Conservation (phyloP, 2,329 filamentous ascomycete genomes). For the Tolypocladium endophyticum region DNA sequence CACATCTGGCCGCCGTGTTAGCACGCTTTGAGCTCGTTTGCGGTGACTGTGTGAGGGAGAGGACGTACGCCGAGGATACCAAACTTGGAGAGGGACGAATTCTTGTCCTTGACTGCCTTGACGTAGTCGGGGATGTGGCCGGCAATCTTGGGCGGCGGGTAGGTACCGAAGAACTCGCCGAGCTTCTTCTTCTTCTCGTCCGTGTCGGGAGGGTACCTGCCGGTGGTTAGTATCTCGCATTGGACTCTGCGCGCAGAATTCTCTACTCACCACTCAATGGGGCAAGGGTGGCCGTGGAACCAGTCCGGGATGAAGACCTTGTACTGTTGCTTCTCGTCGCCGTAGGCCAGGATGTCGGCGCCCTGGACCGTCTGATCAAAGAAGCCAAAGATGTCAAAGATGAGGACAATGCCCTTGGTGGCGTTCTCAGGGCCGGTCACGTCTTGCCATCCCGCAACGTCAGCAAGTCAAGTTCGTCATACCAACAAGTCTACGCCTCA, state of each 20-base stretch:
- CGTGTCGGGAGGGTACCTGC: slow-evolving; percentile 51
- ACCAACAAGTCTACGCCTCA: neutral
- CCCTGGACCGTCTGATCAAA: slow-evolving; percentile 61
- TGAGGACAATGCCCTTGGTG: slow-evolving; percentile 48
- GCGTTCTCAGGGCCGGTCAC: slow-evolving; percentile 36
- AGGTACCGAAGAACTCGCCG: slow-evolving; percentile 44
- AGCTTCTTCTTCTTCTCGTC: slow-evolving; percentile 53
- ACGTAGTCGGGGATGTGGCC: slow-evolving; percentile 43
- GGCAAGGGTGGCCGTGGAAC: slow-evolving; percentile 64
- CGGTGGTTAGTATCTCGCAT: neutral
- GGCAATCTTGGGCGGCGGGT: slow-evolving; percentile 35
- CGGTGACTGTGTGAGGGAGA: neutral
- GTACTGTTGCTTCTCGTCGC: slow-evolving; percentile 54
- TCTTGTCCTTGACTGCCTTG: slow-evolving; percentile 39
- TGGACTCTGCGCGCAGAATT: too few relatives aligned
- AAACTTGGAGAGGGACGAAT: slow-evolving; percentile 46
- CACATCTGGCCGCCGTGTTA: slow-evolving; percentile 35
- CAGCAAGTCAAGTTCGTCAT: neutral
- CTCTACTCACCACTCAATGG: slow-evolving; percentile 34
- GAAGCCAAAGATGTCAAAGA: slow-evolving; percentile 62
- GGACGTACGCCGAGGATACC: slow-evolving; percentile 47
- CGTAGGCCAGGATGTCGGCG: slow-evolving; percentile 52
- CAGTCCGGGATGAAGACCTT: slow-evolving; percentile 87
- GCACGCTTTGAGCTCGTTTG: neutral
- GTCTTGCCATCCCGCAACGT: slow-evolving; percentile 19